A percentile compares a stretch with the other conserved stretches of the same genome.
Evolutionary conservation across 495 filamentous ascomycete genomes (phyloP).

Genomic region (Extremus antarcticus): DNA sequence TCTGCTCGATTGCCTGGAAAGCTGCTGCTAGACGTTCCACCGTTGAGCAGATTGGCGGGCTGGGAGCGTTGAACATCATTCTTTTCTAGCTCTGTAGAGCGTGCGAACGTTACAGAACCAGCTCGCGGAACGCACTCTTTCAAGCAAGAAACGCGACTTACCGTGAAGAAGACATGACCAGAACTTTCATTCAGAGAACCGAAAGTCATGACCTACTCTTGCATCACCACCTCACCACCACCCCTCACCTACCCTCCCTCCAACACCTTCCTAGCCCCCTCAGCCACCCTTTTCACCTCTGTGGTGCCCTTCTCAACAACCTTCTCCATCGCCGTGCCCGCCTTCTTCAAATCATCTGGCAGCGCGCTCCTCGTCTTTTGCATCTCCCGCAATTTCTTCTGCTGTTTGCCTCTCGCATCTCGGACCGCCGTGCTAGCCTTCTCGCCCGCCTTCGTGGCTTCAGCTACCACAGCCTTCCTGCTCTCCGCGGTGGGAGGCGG

Average conservation of each 20-base stretch:
- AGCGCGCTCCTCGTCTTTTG: conserved; percentile 44
- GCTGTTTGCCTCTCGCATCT: conserved; percentile 45
- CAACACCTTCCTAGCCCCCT: conserved; percentile 50
- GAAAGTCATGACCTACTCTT: neutral
- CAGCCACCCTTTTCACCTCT: conserved; percentile 58
- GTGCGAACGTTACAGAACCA: too few relatives aligned
- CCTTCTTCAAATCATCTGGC: conserved; percentile 58
- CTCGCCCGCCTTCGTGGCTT: conserved; percentile 52
- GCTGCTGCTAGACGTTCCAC: too few relatives aligned
- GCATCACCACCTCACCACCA: neutral
- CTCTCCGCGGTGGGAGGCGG: conserved; percentile 58
- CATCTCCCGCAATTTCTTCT: conserved; percentile 55
- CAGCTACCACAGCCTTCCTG: conserved; percentile 40
- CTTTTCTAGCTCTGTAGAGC: too few relatives aligned
- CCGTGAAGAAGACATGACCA: too few relatives aligned
- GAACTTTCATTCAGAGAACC: too few relatives aligned
- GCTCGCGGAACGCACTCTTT: too few relatives aligned
- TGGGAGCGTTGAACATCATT: too few relatives aligned
- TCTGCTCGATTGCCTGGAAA: too few relatives aligned
- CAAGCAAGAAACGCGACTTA: too few relatives aligned
- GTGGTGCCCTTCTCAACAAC: conserved; percentile 56
- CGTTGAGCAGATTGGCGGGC: too few relatives aligned
- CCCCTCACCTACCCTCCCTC: conserved; percentile 25
- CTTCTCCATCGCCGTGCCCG: conserved; percentile 54
- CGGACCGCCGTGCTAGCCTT: conserved; percentile 42